phyloP scores from a whole-genome alignment of 371 early-diverging fungal genomes.

The Mucor velutinosus region DNA sequence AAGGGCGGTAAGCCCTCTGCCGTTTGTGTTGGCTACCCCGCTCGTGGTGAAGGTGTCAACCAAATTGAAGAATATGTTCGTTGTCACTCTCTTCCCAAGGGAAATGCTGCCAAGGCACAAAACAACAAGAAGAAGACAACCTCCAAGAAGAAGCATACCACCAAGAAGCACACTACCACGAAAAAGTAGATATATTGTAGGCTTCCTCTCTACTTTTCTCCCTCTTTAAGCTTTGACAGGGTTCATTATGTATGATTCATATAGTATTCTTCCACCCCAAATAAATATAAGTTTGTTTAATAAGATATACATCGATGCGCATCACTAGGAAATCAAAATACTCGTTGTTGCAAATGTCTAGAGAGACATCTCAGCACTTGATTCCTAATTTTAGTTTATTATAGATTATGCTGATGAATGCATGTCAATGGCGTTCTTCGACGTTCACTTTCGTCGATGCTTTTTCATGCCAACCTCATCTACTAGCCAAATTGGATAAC shows the following conservation, averaged over 20 bases:
- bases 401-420: neutral
- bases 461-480: no score
- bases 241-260: neutral
- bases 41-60: neutral
- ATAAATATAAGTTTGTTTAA: neutral
- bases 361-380: neutral
- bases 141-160: slow-evolving; percentile 16
- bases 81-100: slow-evolving; percentile 19
- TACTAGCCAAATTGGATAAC: no score
- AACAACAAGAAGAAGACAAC: neutral
- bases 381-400: neutral
- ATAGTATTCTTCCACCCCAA: neutral
- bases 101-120: neutral
- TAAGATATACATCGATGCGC: neutral
- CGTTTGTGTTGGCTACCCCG: slow-evolving; percentile 21
- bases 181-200: neutral
- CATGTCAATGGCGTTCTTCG: neutral
- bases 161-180: slow-evolving; percentile 8
- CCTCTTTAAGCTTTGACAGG: neutral
- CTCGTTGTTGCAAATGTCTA: neutral
- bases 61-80: slow-evolving; percentile 10
- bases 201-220: neutral
- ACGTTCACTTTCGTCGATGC: neutral
- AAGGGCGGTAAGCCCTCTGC: slow-evolving; percentile 12
- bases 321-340: neutral